phyloP scores from a whole-genome alignment of 176 grass and related monocot genomes.

The Olyra latifolia region DNA sequence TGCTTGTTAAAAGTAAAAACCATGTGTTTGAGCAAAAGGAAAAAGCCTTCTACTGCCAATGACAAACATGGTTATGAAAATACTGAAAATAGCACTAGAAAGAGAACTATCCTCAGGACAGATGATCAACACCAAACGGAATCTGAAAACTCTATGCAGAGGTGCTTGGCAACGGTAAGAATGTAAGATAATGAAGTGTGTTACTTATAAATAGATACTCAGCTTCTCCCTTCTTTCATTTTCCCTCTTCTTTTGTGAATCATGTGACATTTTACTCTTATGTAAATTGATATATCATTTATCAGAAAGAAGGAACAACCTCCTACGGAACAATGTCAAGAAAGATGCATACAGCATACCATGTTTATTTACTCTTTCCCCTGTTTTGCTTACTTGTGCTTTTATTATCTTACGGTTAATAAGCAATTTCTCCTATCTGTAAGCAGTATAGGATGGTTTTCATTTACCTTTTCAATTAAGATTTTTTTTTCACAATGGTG shows the following conservation, averaged over 20 bases:
- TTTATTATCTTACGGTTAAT: constrained; percentile 14
- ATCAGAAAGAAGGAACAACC: not conserved
- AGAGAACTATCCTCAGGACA: constrained; percentile 11
- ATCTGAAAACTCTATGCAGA: constrained; percentile 13
- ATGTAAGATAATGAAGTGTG: not conserved
- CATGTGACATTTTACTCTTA: not conserved
- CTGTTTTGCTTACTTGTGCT: not conserved
- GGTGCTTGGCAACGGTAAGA: constrained; percentile 26
- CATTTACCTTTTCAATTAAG: not conserved
- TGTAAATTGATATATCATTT: constrained; percentile 9
- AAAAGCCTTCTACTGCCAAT: not conserved
- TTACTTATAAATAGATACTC: not conserved
- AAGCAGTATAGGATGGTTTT: not conserved
- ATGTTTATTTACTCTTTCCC: not conserved
- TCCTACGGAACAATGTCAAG: not conserved
- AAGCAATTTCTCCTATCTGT: not conserved
- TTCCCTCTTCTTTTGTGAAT: not conserved
- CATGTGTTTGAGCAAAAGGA: constrained; percentile 20
- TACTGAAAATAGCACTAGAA: not conserved
- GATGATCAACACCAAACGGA: constrained; percentile 29
- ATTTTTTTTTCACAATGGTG: constrained; percentile 9
- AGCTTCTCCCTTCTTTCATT: not conserved
- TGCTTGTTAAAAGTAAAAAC: constrained; percentile 31
- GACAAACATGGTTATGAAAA: not conserved
- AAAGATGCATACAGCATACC: not conserved